A percentile compares a stretch with the other conserved stretches of the same genome.
These are phyloP conservation scores for Fusarium penzigii DNA, from an alignment of 2,329 filamentous ascomycete genomes.

Conservation along the genomic window DNA sequence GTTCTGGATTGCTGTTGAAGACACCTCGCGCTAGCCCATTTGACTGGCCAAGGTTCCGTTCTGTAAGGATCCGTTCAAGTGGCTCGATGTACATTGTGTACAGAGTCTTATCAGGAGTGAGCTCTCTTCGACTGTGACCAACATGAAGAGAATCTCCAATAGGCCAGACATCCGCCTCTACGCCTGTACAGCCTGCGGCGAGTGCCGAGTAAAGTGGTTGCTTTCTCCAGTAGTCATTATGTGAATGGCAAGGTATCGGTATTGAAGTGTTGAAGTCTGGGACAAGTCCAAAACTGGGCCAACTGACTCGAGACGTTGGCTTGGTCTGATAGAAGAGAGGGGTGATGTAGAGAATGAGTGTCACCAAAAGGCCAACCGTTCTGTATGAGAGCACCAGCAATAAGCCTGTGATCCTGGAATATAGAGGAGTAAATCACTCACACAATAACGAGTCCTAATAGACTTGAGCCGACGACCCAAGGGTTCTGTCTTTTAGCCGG, in stretches of 20 bases:
- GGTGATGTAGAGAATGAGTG: constrained; percentile 10
- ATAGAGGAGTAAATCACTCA: not conserved
- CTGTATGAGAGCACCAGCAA: not conserved
- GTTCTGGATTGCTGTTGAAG: constrained; percentile 52
- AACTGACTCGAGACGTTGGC: not conserved
- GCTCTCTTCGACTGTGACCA: constrained; percentile 58
- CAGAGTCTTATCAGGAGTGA: constrained; percentile 61
- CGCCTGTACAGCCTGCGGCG: constrained; percentile 58
- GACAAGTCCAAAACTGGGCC: not conserved
- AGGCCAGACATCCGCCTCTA: constrained; percentile 72
- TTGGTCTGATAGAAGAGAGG: constrained; percentile 10
- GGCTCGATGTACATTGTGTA: constrained; percentile 63
- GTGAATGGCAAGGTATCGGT: constrained; percentile 63
- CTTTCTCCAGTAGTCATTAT: constrained; percentile 71
- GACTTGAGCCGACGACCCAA: not conserved
- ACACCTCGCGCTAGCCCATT: constrained; percentile 48
- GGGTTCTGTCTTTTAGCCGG: not conserved
- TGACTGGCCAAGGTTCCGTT: constrained; percentile 36
- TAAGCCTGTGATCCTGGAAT: not conserved
- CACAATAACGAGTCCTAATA: constrained; percentile 16
- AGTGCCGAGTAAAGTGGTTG: constrained; percentile 65
- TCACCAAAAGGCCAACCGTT: constrained; percentile 10
- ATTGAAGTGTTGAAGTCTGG: constrained; percentile 12
- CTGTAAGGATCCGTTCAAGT: constrained; percentile 57
- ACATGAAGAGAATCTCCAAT: constrained; percentile 58